Evolutionary conservation across 345 rosid genomes (phyloP).

Genomic region (Balakata baccata): DNA sequence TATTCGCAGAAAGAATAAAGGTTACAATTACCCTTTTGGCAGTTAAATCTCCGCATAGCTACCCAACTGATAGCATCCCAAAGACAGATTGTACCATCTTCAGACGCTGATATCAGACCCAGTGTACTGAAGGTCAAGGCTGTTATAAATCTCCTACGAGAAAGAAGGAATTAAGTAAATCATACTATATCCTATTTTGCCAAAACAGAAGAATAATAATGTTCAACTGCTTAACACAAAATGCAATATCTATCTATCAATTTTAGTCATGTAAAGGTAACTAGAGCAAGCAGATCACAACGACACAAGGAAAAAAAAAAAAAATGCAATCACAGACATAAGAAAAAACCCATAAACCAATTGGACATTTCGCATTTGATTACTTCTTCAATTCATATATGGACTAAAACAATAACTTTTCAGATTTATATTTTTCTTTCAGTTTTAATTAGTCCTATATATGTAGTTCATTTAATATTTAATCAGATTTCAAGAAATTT

Average conservation of each 20-base stretch:
- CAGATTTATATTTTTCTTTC: not conserved
- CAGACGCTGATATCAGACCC: conserved; percentile 49
- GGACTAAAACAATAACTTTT: not conserved
- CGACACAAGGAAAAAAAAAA: not conserved
- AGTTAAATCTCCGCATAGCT: conserved; percentile 35
- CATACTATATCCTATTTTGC: not conserved
- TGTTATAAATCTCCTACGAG: conserved; percentile 42
- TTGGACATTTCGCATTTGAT: not conserved
- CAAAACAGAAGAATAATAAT: not conserved
- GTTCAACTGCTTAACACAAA: not conserved
- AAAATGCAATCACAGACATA: not conserved
- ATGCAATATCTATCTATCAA: conserved; percentile 1
- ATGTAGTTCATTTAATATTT: not conserved
- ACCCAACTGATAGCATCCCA: conserved; percentile 38
- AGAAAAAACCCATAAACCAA: not conserved
- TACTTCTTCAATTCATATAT: not conserved
- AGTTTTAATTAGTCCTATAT: not conserved
- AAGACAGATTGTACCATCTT: conserved; percentile 47
- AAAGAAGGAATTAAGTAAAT: conserved; percentile 6
- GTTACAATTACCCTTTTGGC: conserved; percentile 37
- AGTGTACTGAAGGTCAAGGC: conserved; percentile 39
- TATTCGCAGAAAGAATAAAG: not conserved
- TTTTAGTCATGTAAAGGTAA: not conserved
- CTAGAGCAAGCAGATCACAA: not conserved
- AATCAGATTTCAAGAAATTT: conserved; percentile 23